These are phyloP conservation scores for Aspergillus felis DNA, from an alignment of 2,329 filamentous ascomycete genomes.

Conservation along the genomic window DNA sequence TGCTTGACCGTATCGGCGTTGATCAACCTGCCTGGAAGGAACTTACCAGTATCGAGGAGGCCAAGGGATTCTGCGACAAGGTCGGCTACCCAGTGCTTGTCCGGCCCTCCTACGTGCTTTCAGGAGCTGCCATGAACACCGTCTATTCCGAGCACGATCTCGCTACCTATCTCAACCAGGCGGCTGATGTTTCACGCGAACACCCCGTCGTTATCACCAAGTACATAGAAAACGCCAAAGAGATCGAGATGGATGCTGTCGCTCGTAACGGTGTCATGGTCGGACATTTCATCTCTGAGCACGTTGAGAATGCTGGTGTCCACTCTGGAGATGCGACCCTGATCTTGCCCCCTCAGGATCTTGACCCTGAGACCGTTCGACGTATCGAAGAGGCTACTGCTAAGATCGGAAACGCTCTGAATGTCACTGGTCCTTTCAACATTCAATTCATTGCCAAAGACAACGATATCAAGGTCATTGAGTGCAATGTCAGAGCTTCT, in stretches of 20 bases:
- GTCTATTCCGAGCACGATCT: conserved; percentile 95
- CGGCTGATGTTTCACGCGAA: conserved; percentile 86
- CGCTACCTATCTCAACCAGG: conserved; percentile 82
- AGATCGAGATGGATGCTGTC: conserved; percentile 99
- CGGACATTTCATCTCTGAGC: conserved; percentile 96
- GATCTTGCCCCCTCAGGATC: conserved; percentile 89
- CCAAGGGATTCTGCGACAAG: conserved; percentile 77
- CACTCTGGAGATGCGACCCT: conserved; percentile 97
- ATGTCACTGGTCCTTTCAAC: conserved; percentile 95
- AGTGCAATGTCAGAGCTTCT: conserved; percentile 96
- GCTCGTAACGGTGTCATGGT: conserved; percentile 84
- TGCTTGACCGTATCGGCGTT: conserved; percentile 90
- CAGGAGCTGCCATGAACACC: conserved; percentile 98
- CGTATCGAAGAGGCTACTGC: conserved; percentile 91
- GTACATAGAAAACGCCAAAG: conserved; percentile 98
- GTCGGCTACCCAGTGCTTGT: conserved; percentile 94
- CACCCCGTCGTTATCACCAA: conserved; percentile 98
- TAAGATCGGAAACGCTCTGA: conserved; percentile 91
- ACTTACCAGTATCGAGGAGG: conserved; percentile 89
- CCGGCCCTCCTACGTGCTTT: conserved; percentile 92
- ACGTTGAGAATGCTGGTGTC: conserved; percentile 97
- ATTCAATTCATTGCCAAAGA: conserved; percentile 99
- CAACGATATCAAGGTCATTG: conserved; percentile 99
- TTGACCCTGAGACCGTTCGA: conserved; percentile 80
- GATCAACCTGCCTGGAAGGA: conserved; percentile 99